A percentile compares a stretch with the other conserved stretches of the same genome.
Evolutionary conservation across 371 early-diverging fungal species (phyloP).

Genomic region (Mucor mucedo): DNA sequence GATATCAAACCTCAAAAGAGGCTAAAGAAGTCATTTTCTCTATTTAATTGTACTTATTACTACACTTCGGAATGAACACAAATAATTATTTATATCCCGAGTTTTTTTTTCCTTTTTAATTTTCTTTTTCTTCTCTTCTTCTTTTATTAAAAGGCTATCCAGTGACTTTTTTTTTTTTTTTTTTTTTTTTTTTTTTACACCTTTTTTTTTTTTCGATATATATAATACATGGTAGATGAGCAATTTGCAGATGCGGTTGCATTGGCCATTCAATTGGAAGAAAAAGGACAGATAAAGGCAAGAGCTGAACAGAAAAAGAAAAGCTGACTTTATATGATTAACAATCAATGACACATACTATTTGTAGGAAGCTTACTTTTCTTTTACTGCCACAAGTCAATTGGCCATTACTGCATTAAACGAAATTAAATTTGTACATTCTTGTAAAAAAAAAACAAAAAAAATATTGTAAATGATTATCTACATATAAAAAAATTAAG

Average conservation of each 20-base stretch:
- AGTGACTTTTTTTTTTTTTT: not conserved
- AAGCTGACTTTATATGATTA: not conserved
- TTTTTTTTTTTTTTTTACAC: not conserved
- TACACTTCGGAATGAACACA: constrained; percentile 3
- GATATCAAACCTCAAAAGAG: not conserved
- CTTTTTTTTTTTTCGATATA: not conserved
- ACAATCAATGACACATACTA: not conserved
- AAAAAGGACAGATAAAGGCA: constrained; percentile 48
- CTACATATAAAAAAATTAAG: not conserved
- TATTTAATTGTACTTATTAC: constrained; percentile 6
- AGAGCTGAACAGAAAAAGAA: not conserved
- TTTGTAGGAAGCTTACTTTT: constrained; percentile 50
- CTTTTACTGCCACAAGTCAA: constrained; percentile 39
- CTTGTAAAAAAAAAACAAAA: constrained; percentile 42
- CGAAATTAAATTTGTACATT: constrained; percentile 54
- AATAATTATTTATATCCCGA: constrained; percentile 1
- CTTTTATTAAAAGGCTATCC: not conserved
- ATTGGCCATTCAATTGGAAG: constrained; percentile 39
- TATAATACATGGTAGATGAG: constrained; percentile 1
- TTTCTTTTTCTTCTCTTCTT: constrained; percentile 2
- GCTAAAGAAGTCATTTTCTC: constrained; percentile 8
- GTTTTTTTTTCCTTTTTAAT: constrained; percentile 4
- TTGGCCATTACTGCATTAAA: constrained; percentile 38
- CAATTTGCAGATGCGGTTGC: constrained; percentile 32
- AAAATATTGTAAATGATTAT: not conserved